These are phyloP conservation scores for Striga asiatica DNA, from an alignment of 257 asterid species.

Conservation along the genomic window DNA sequence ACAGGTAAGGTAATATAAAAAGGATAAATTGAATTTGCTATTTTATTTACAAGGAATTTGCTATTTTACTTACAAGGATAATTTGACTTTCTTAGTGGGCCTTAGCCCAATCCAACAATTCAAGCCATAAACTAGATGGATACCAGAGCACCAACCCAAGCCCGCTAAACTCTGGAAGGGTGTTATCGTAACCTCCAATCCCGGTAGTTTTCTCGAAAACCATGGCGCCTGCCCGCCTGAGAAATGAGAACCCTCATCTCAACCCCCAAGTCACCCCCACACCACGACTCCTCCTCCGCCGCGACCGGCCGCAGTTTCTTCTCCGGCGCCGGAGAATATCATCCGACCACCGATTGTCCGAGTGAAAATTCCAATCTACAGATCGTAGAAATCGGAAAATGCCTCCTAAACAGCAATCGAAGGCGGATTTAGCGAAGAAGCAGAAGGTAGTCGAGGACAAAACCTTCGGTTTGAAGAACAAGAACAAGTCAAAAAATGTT, in stretches of 20 bases:
- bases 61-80: too few relatives aligned
- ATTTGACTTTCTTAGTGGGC: too few relatives aligned
- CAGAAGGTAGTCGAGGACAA: constrained; percentile 90
- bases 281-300: constrained; percentile 16
- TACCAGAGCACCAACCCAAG: neutral
- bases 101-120: too few relatives aligned
- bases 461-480: constrained; percentile 95
- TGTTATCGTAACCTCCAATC: constrained; percentile 8
- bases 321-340: constrained; percentile 11
- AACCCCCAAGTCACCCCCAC: constrained; percentile 3
- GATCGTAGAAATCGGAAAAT: constrained; percentile 16
- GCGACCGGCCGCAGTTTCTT: neutral
- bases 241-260: constrained; percentile 11
- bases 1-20: too few relatives aligned
- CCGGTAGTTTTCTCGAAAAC: constrained; percentile 13
- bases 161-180: too few relatives aligned
- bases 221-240: too few relatives aligned
- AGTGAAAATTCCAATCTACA: neutral
- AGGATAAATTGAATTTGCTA: too few relatives aligned
- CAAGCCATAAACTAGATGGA: neutral
- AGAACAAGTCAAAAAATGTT: constrained; percentile 83
- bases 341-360: neutral
- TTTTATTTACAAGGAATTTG: too few relatives aligned
- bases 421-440: constrained; percentile 82
- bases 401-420: constrained; percentile 93